Evolutionary conservation across 129 eudicot species (phyloP).

Genomic region (Helianthus tuberosus): DNA sequence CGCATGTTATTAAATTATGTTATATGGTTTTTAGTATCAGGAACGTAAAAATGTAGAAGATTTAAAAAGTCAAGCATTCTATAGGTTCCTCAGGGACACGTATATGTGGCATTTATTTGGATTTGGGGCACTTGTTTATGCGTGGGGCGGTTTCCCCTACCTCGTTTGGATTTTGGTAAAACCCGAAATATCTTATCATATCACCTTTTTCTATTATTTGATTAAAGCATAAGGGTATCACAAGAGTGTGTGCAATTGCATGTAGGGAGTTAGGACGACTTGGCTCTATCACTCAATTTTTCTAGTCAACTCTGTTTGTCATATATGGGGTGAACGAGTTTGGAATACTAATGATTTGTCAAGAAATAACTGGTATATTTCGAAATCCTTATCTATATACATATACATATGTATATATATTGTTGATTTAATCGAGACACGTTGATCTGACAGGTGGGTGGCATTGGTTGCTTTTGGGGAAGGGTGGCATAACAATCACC

Average conservation of each 20-base stretch:
- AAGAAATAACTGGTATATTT: constrained; percentile 64
- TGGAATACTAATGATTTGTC: constrained; percentile 67
- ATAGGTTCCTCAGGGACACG: constrained; percentile 55
- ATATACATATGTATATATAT: background rate
- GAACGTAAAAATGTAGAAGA: constrained; percentile 26
- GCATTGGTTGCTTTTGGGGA: constrained; percentile 28
- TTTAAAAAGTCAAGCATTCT: constrained; percentile 59
- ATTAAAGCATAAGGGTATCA: background rate
- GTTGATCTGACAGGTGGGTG: constrained; percentile 56
- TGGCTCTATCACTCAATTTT: constrained; percentile 51
- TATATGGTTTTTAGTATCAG: constrained; percentile 54
- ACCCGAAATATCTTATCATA: too few relatives aligned
- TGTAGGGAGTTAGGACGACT: constrained; percentile 64
- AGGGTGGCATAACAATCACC: constrained; percentile 67
- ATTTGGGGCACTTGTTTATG: constrained; percentile 54
- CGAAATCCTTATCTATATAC: too few relatives aligned
- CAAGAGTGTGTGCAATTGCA: background rate
- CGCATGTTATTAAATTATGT: background rate
- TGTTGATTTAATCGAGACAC: background rate
- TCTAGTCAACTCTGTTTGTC: too few relatives aligned
- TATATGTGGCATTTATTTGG: constrained; percentile 59
- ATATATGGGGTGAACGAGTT: background rate
- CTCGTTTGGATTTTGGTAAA: constrained; percentile 83
- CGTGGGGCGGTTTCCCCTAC: background rate
- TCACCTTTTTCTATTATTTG: background rate